Base-by-base conservation (phyloP, 2,329 filamentous ascomycete species). In the Phyllosticta citriasiana region DNA sequence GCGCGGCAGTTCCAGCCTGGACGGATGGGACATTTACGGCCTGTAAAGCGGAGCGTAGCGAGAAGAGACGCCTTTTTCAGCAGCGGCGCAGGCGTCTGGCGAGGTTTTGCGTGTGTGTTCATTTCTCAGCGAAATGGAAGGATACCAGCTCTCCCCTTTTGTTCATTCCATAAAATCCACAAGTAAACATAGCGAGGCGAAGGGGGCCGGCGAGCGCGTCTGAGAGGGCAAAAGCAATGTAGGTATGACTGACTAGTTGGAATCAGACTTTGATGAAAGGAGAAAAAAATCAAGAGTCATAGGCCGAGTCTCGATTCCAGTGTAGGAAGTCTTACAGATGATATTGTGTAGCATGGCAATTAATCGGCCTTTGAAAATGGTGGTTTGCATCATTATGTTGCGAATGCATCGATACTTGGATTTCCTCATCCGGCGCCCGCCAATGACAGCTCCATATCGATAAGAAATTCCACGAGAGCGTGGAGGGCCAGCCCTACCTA, bases 1-100 rank as follows among this genome's bases (percentile, higher is more conserved):
- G 53, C 58, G 53, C 24, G 58, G 59, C 16, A 55, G 25, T 30
- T 65, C 64, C 53, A 71, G 73, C 64, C 72, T 82, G 63, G 84
- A 88, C 73, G 84, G 84, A 63, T 88, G 85, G 85, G 82, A 82
- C 67, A 78, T 85, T 68, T 88, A 88, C 69, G 84, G 82, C 68
- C 73, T 88, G 62, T 86, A 51, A 66, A 33, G 30, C 30, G 52
- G 57, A 59, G 51, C 51, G 16, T 56, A 40, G n/a, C 55, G 33
- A 51, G 33, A 53, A 53, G 33, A 22, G 35, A 57, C 51, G 53
- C 53, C 53, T 55, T 19, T 27, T 52, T 57, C 14, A 22, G 12
- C 33, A 40, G 33, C 33, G 33, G 33, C 33, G 16, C 40, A 19
- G 55, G 55, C 24, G 19, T 22, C 51, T 53, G 24, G 54, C 53